Evolutionary conservation across 176 grass and related monocot genomes (phyloP), one percentile per base, ranked within the genome.

Genomic region (Oryza coarctata): DNA sequence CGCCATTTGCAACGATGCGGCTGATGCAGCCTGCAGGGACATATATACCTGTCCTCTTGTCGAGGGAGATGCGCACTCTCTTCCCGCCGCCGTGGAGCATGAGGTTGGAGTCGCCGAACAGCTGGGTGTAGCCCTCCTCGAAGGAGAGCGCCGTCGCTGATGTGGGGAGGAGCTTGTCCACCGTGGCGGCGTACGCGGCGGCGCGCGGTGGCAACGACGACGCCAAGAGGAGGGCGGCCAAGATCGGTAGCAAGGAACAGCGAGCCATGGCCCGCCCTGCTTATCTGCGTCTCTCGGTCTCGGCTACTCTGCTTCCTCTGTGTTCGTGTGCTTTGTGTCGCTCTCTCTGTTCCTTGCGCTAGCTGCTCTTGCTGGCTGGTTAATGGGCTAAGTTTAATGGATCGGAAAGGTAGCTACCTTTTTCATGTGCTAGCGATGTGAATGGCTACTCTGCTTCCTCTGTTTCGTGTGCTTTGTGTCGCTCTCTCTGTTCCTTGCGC

Each of bases 81-180:
- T 69, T 90, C 9, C 94, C 94, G 61, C 71, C 87, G 33, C 90
- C 80, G 81, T 92, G 92, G 81, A 97, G 89, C 77, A 86, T 84
- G 77, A 97, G 90, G 73, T 97, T 97, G 82, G 89, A 83, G 88
- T 94, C 94, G 12, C 92, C 94, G 82, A 97, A 97, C 63, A 94
- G 85, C 89, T 94, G 92, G 31, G 92, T 94, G 76, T 97, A 97
- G 2, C 90, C 92, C 18, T 94, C 92, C 14, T 84, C 64, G 73
- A 97, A 97, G 38, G 92, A 87, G 80, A 97, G 83, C 14, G 85
- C 70, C 71, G 72, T 25, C 63, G 88, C 70, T 22, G 82, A 63
- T 18, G 84, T 25, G 7, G 65, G 85, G 45, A 86, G 47, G 65
- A 73, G 86, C 50, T n/a, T 14, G 52, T 55, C 31, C 40, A 43